Base-by-base conservation (phyloP, 2,329 filamentous ascomycete species). In the Neofusicoccum laricinum region DNA sequence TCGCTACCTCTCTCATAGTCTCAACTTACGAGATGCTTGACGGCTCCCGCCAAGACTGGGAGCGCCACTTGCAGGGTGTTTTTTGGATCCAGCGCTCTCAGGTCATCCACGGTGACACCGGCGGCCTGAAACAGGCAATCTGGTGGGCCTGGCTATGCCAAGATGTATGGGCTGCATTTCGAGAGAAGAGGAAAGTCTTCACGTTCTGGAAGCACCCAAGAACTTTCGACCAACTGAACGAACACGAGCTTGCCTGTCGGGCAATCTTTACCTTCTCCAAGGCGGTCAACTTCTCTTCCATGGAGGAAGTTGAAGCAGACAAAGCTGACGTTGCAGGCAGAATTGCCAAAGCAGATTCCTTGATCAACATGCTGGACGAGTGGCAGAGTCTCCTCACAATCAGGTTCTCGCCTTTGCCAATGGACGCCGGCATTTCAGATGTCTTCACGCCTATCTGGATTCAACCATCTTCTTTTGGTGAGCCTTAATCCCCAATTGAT, bases 111-210 rank as follows among this genome's bases (percentile, higher is more conserved):
- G 86, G 85, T 1, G 85, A 85, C 51, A 83, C 81, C 0, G 81
- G 82, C 0, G 84, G 85, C 0, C 75, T 89, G 0, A 79, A 83
- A 41, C 81, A 84, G 66, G 83, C 85, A 0, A 83, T 85, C 0
- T 89, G 86, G 87, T 89, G 87, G 86, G 82, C 83, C 0, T 89
- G 86, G 87, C 75, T 89, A 2, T 78, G 85, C n/a, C 87, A 89
- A 69, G 87, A 89, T 69, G 80, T 86, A 0, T 89, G 86, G 86
- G 86, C 85, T 1, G 86, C 86, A 0, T 87, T 88, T 67, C 79
- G 85, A 1, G 86, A 88, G 69, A 79, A 79, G 30, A 77, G 87
- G 3, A 78, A 81, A 8, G 81, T 82, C 1, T 81, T 87, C 66
- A 87, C 80, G 25, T 86, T 87, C 50, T 88, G 85, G 84, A 79